Percentiles rank a stretch among this genome's conserved stretches.
Evolutionary conservation across 176 grass and related monocot genomes (phyloP).

Genomic region (Lolium perenne): DNA sequence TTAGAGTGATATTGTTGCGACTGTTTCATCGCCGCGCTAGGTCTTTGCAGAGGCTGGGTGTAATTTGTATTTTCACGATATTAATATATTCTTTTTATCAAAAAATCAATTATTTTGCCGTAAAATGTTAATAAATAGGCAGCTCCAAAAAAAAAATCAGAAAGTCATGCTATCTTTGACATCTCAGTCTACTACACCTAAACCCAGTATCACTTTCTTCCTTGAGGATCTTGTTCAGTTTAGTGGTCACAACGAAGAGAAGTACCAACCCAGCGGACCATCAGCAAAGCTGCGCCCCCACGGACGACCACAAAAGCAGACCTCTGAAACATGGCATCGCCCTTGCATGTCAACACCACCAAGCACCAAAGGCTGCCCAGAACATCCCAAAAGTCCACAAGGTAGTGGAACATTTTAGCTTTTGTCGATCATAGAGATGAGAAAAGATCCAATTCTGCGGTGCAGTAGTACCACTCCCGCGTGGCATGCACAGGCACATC

Average conservation of each 20-base stretch:
- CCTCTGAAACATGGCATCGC: not conserved
- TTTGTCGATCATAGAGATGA: not conserved
- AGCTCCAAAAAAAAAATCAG: too few species aligned
- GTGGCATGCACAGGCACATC: slow-evolving; percentile 6
- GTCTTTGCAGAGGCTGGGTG: too few species aligned
- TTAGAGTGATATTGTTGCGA: too few species aligned
- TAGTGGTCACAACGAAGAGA: not conserved
- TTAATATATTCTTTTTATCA: too few species aligned
- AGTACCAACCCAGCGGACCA: not conserved
- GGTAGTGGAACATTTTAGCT: slow-evolving; percentile 9
- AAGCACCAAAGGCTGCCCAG: slow-evolving; percentile 7
- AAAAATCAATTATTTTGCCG: too few species aligned
- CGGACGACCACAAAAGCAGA: not conserved
- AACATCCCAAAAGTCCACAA: slow-evolving; percentile 38
- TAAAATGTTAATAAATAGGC: too few species aligned
- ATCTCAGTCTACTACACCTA: not conserved
- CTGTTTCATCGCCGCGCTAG: too few species aligned
- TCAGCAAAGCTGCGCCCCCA: not conserved
- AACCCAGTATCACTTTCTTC: not conserved
- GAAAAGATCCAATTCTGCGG: slow-evolving; percentile 32
- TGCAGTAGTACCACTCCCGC: not conserved
- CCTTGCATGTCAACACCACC: not conserved
- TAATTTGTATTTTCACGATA: too few species aligned
- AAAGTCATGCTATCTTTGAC: too few species aligned
- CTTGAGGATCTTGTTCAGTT: not conserved